Evolutionary conservation across 805 yeast species (phyloP).

Genomic region (Pichia manshurica): DNA sequence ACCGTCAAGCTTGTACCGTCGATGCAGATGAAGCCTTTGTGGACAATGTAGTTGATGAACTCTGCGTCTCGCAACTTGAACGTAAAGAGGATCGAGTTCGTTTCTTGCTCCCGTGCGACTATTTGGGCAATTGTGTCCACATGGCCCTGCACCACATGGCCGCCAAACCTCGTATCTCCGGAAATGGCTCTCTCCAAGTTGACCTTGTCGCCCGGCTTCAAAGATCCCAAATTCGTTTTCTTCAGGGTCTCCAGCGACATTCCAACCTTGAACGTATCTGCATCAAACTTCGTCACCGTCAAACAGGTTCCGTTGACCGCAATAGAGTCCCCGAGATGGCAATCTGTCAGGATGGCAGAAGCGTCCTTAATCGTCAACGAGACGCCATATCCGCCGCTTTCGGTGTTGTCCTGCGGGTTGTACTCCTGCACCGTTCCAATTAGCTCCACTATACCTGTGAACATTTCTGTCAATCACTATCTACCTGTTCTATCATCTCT

Average conservation of each 20-base stretch:
- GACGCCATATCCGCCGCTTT: slow-evolving; percentile 67
- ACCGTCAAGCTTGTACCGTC: slow-evolving; percentile 94
- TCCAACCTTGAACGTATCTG: slow-evolving; percentile 73
- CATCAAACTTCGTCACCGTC: slow-evolving; percentile 77
- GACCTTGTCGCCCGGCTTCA: slow-evolving; percentile 55
- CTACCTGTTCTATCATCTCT: no score
- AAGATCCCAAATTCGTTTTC: slow-evolving; percentile 66
- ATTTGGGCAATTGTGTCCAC: slow-evolving; percentile 83
- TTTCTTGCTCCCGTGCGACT: slow-evolving; percentile 49
- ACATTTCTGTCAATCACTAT: slow-evolving; percentile 45
- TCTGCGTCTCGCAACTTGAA: slow-evolving; percentile 63
- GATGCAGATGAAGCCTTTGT: slow-evolving; percentile 87
- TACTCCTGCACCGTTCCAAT: slow-evolving; percentile 60
- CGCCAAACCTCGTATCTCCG: slow-evolving; percentile 80
- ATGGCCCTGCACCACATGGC: slow-evolving; percentile 97
- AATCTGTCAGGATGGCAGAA: slow-evolving; percentile 60
- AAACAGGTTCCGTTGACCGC: slow-evolving; percentile 86
- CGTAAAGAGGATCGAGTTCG: slow-evolving; percentile 70
- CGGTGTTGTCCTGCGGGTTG: slow-evolving; percentile 39
- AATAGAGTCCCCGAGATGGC: slow-evolving; percentile 91
- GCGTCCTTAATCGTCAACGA: slow-evolving; percentile 64
- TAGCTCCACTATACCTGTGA: slow-evolving; percentile 88
- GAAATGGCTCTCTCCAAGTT: slow-evolving; percentile 90
- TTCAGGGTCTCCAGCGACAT: slow-evolving; percentile 88
- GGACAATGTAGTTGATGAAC: slow-evolving; percentile 72